phyloP scores from a whole-genome alignment of 306 rosid species.

The Hippophae rhamnoides region DNA sequence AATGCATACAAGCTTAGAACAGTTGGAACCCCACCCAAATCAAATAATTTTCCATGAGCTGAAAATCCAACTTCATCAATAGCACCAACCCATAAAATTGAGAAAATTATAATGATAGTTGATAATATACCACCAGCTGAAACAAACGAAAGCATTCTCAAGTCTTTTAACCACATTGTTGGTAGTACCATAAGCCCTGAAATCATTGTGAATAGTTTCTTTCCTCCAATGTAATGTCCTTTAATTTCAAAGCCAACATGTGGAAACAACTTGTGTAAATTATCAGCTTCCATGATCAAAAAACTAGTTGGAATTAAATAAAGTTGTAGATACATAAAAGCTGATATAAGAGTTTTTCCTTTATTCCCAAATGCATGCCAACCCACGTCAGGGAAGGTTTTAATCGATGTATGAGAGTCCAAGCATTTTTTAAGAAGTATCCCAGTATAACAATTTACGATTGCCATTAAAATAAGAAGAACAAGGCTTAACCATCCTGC shows the following conservation, averaged over 20 bases:
- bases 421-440: not conserved
- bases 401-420: not conserved
- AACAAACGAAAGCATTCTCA: not conserved
- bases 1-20: not conserved
- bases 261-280: not conserved
- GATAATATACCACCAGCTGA: not conserved
- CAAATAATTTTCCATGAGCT: not conserved
- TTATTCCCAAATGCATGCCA: not conserved
- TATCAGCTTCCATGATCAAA: not conserved
- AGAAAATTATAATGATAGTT: not conserved
- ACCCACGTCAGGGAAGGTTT: not conserved
- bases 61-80: not conserved
- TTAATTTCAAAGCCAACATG: no score
- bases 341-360: not conserved
- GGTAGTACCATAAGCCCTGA: not conserved
- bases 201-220: no score
- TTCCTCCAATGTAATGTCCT: not conserved
- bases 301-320: not conserved
- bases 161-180: not conserved
- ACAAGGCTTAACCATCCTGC: not conserved
- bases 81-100: not conserved
- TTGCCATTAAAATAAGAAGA: not conserved
- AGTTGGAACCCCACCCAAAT: not conserved
- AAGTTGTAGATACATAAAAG: not conserved
- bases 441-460: not conserved